phyloP scores from a whole-genome alignment of 2,329 filamentous ascomycete genomes.

The Zelopaecilomyces penicillatus region DNA sequence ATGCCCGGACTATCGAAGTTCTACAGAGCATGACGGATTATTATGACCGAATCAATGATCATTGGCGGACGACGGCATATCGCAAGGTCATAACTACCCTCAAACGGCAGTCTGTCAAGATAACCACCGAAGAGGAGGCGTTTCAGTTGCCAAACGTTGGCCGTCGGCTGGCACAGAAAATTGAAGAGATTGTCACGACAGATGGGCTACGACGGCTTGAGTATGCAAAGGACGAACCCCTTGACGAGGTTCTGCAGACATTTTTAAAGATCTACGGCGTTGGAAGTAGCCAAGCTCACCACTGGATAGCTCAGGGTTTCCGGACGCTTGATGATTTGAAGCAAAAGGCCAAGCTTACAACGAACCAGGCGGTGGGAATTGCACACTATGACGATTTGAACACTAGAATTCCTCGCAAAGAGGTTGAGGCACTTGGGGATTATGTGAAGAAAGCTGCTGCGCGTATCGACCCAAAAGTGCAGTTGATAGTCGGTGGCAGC shows the following conservation, averaged over 20 bases:
- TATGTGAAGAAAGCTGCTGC: constrained; percentile 53
- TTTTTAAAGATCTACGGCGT: constrained; percentile 78
- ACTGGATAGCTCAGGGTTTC: constrained; percentile 70
- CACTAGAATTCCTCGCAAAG: constrained; percentile 64
- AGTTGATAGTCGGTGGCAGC: constrained; percentile 72
- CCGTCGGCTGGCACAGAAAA: constrained; percentile 66
- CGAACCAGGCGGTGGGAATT: constrained; percentile 66
- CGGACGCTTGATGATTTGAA: constrained; percentile 65
- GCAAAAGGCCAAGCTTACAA: constrained; percentile 52
- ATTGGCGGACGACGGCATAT: constrained; percentile 69
- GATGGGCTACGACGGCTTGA: constrained; percentile 65
- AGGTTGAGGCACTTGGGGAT: constrained; percentile 62
- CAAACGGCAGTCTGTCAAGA: constrained; percentile 52
- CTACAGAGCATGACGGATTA: constrained; percentile 72
- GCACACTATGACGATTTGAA: constrained; percentile 75
- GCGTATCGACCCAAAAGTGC: constrained; percentile 52
- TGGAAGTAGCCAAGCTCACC: constrained; percentile 59
- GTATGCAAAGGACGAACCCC: constrained; percentile 56
- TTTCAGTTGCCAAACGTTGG: constrained; percentile 61
- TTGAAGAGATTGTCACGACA: constrained; percentile 79
- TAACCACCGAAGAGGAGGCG: constrained; percentile 64
- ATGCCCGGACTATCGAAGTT: constrained; percentile 65
- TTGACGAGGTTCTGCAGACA: constrained; percentile 53
- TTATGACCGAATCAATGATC: constrained; percentile 66
- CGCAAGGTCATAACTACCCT: constrained; percentile 69